Conservation (phyloP, 2,329 filamentous ascomycete species). For the Phoma sp. region DNA sequence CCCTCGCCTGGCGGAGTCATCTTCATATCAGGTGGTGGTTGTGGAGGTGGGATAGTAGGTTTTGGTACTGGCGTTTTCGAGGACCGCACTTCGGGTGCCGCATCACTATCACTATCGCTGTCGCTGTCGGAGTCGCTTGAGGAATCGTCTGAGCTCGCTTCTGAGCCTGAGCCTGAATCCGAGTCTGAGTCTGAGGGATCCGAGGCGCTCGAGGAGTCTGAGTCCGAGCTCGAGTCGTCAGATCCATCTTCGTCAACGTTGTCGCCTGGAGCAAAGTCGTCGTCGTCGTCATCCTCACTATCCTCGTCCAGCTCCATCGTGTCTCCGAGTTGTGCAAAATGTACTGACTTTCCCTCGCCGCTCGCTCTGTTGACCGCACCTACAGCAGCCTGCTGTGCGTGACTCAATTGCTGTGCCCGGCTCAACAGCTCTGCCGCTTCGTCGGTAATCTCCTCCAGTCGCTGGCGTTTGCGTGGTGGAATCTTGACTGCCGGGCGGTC, state of each 20-base stretch:
- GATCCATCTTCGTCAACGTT: constrained; percentile 15
- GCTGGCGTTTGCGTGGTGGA: constrained; percentile 72
- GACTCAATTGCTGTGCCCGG: background rate
- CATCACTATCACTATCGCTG: constrained; percentile 44
- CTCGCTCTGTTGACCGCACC: no score
- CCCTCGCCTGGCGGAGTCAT: constrained; percentile 57
- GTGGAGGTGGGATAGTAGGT: background rate
- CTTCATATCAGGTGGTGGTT: background rate
- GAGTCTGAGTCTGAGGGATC: constrained; percentile 33
- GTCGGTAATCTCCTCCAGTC: constrained; percentile 31
- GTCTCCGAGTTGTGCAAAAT: constrained; percentile 25
- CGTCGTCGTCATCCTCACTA: constrained; percentile 33
- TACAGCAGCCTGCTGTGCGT: no score
- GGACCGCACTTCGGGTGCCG: constrained; percentile 31
- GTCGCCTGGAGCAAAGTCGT: constrained; percentile 36
- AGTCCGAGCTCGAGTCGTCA: constrained; percentile 20
- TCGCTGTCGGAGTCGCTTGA: constrained; percentile 46
- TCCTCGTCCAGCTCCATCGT: constrained; percentile 17
- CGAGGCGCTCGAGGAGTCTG: constrained; percentile 35
- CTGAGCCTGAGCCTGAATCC: constrained; percentile 34
- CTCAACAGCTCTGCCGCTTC: constrained; percentile 9
- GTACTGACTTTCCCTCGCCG: constrained; percentile 22
- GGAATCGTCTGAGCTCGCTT: constrained; percentile 37
- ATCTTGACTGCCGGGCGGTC: constrained; percentile 72
- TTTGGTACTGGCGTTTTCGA: constrained; percentile 23